phyloP scores from a whole-genome alignment of 1,284 basidiomycete species.

The Cutaneotrichosporon sp. region DNA sequence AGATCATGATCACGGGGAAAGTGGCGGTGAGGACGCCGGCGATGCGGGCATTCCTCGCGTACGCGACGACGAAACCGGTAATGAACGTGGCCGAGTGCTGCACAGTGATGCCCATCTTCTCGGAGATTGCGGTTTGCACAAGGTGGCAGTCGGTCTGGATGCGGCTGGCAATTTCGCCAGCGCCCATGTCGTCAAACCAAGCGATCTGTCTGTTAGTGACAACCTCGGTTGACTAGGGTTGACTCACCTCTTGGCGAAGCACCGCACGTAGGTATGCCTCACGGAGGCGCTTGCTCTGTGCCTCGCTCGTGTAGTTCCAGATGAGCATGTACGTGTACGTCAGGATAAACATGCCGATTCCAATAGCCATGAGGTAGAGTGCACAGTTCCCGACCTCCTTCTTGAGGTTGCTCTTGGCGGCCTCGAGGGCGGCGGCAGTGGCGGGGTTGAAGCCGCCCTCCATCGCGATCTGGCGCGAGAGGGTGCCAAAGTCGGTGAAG shows the following conservation, averaged over 20 bases:
- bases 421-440: constrained; percentile 10
- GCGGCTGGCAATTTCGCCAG: constrained; percentile 91
- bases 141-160: constrained; percentile 76
- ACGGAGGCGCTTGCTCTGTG: constrained; percentile 73
- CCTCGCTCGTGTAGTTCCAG: constrained; percentile 87
- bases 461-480: constrained; percentile 9
- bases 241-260: constrained; percentile 52
- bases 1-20: constrained; percentile 79
- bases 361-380: constrained; percentile 49
- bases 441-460: constrained; percentile 14
- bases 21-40: constrained; percentile 86
- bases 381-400: constrained; percentile 42
- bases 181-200: constrained; percentile 89
- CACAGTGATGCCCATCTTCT: constrained; percentile 68
- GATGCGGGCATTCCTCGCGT: constrained; percentile 72
- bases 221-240: constrained; percentile 57
- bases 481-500: constrained; percentile 46
- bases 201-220: constrained; percentile 61
- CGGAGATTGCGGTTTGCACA: constrained; percentile 83
- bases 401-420: constrained; percentile 36
- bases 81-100: constrained; percentile 60
- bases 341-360: constrained; percentile 58
- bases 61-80: constrained; percentile 68
- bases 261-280: constrained; percentile 54
- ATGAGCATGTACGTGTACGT: constrained; percentile 70